Evolutionary conservation across 768 basidiomycete species (phyloP), one percentile per base, ranked within the genome.

Genomic region (Podaxis sp.): DNA sequence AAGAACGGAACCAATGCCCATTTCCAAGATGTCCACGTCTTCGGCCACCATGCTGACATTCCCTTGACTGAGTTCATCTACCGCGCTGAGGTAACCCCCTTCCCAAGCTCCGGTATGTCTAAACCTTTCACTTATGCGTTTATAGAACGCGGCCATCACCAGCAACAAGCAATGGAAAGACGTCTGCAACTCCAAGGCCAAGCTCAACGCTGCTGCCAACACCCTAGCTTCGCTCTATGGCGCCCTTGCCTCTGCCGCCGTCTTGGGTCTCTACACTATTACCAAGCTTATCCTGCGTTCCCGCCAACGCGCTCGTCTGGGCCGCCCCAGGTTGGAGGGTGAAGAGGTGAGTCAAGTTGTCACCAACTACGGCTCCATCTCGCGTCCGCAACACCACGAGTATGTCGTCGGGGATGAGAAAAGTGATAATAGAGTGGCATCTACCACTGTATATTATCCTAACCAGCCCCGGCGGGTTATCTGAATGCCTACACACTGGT

Each of bases 21-120:
- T 69, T 92, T 89, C 79, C 71, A 81, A 65, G 85, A 84, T 62
- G 73, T 90, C 71, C 84, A 90, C 66, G 86, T 85, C 70, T 92
- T 91, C 71, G 88, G 86, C 61, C 85, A 88, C 76, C 77, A 81
- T 61, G 76, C 84, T 59, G 91, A 92, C 68, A 88, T 93, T 67
- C 87, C 90, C 52, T 78, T 92, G 68, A 91, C 90, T 13, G 89
- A 91, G 70, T 92, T 93, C 78, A 88, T 91, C 71, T 90, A 91
- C 79, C 83, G 87, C 59, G 79, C 87, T 57, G 87, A 91, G 83
- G 90, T 89, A 69, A 16, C 76, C 71, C 18, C 50, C 37, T 53
- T 51, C 28, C 28, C n/a, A 4, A 11, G 21, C 21, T 38, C 50
- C 37, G 55, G 5, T n/a, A 36, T 40, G 27, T 53, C 6, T 21